phyloP scores from a whole-genome alignment of 2,329 filamentous ascomycete genomes.

The Fusarium sp. region DNA sequence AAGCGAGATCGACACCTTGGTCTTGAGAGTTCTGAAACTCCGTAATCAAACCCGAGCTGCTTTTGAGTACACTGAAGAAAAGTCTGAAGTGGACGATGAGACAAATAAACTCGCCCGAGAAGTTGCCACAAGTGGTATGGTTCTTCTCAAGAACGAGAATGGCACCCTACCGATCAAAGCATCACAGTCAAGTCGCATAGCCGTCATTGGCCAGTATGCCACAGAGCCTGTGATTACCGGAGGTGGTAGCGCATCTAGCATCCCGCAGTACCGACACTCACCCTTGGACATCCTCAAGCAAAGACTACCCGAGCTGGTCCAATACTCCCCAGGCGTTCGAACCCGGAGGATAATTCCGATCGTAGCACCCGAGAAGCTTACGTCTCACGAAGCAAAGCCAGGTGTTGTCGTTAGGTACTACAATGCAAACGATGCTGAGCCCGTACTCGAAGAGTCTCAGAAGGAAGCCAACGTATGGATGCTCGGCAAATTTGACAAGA shows the following conservation, averaged over 20 bases:
- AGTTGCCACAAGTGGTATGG: slow-evolving; percentile 18
- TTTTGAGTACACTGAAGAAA: slow-evolving; percentile 12
- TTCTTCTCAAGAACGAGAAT: slow-evolving; percentile 36
- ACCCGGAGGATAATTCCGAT: slow-evolving; percentile 31
- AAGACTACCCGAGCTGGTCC: slow-evolving; percentile 2
- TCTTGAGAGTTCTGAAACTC: slow-evolving; percentile 13
- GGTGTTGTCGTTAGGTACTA: slow-evolving; percentile 25
- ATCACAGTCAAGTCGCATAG: slow-evolving; percentile 5
- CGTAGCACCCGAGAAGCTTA: slow-evolving; percentile 5
- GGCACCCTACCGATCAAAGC: slow-evolving; percentile 11
- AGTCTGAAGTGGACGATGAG: slow-evolving; percentile 25
- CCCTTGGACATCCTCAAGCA: slow-evolving; percentile 15
- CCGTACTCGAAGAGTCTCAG: slow-evolving; percentile 14
- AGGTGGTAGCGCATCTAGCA: slow-evolving; percentile 36
- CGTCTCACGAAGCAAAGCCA: neutral
- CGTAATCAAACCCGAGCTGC: slow-evolving; percentile 18
- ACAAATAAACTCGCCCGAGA: slow-evolving; percentile 29
- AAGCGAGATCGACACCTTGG: slow-evolving; percentile 6
- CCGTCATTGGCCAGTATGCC: slow-evolving; percentile 32
- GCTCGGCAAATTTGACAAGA: slow-evolving; percentile 21
- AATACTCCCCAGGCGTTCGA: slow-evolving; percentile 27
- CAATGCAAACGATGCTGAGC: slow-evolving; percentile 1
- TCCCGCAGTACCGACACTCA: slow-evolving; percentile 31
- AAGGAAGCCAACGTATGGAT: slow-evolving; percentile 25
- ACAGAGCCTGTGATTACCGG: slow-evolving; percentile 25